Evolutionary conservation across 1,284 basidiomycete genomes (phyloP), one percentile per base, ranked within the genome.

Genomic region (Heterobasidion annosum): DNA sequence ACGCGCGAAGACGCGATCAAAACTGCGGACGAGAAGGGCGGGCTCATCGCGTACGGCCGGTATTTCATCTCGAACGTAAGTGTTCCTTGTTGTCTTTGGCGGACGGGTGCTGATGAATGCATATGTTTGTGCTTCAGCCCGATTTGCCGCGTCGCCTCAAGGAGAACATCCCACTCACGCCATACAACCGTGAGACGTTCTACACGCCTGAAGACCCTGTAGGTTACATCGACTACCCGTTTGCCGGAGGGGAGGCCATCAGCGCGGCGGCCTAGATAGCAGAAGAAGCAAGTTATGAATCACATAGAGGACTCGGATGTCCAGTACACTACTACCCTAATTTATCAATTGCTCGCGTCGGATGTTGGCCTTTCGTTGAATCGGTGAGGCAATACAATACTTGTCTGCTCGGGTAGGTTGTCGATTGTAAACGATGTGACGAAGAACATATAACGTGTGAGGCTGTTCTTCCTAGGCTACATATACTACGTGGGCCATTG

Each of bases 61-160:
- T 64, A 63, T 57, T 81, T 73, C 61, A 77, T 78, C 55, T 65
- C 70, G 6, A 73, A 74, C 55, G 69, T 73, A 55, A 60, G 70
- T 25, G 15, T 49, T 33, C 34, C 13, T 49, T 15, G 12, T 49
- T 25, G 10, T 18, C 8, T 15, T 34, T 25, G 4, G 25, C 25
- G 25, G 25, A 5, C 10, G 25, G 12, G 49, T 42, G 34, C 10
- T 50, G 42, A 34, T 15, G 32, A 34, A 37, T 16, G 10, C 12
- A 15, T 16, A 5, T 25, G 25, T 3, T 2, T 15, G 12, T 56
- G 40, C 25, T 34, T 45, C 64, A 72, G 67, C 77, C 76, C 10
- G 77, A 79, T 58, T 64, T 79, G 0, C 69, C 70, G 0, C 56
- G 62, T 12, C 68, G 77, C 10, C 58, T 67, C 15, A 48, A 57